A percentile compares a stretch with the other conserved stretches of the same genome.
Conservation (phyloP, 2,329 filamentous ascomycete genomes). For the Sporothrix humicola region DNA sequence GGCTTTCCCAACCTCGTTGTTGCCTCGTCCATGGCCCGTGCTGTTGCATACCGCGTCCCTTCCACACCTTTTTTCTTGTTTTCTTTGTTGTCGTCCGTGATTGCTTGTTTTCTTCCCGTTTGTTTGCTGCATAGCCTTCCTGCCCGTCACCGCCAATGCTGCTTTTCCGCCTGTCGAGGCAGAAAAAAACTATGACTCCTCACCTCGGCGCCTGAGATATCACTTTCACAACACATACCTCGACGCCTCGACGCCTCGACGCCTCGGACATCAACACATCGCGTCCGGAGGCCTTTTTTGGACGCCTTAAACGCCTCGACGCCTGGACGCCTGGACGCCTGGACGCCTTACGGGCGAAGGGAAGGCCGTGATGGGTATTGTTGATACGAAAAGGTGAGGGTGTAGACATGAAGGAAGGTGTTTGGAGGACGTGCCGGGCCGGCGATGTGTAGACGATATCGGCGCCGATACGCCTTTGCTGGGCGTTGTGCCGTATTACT, state of each 20-base stretch:
- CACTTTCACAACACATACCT: not conserved
- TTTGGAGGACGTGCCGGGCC: not conserved
- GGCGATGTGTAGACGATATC: not conserved
- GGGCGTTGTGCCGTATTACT: not conserved
- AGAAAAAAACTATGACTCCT: not conserved
- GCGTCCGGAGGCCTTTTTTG: not conserved
- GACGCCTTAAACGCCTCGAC: not conserved
- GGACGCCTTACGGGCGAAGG: not conserved
- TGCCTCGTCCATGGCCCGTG: slow-evolving; percentile 16
- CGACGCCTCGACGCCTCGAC: not conserved
- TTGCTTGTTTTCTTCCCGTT: not conserved
- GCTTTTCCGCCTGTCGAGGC: not conserved
- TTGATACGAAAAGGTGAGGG: not conserved
- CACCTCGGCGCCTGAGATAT: not conserved
- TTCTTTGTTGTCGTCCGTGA: no score
- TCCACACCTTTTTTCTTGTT: no score
- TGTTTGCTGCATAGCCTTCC: not conserved
- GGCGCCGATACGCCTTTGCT: not conserved
- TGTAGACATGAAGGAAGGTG: not conserved
- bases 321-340: slow-evolving; percentile 24
- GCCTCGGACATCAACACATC: slow-evolving; percentile 14
- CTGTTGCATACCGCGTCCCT: not conserved
- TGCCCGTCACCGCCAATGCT: not conserved
- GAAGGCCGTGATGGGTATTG: not conserved
- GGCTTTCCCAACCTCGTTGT: not conserved